Conservation (phyloP, 176 grass and related monocot genomes). For the Saccharum spontaneum region DNA sequence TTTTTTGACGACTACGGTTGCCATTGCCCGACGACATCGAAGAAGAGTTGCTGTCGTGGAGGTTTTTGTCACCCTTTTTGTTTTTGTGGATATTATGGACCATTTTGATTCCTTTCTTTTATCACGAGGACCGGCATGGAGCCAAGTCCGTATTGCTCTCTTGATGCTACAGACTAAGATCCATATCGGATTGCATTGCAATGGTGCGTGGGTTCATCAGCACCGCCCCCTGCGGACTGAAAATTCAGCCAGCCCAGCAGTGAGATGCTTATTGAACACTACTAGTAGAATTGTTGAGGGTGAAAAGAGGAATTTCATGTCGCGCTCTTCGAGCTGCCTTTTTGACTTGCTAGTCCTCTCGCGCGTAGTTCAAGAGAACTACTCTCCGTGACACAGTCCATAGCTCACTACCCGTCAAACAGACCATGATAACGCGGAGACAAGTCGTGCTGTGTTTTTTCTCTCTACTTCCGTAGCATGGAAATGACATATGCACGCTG, state of each 20-base stretch:
- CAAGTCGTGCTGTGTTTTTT: constrained; percentile 6
- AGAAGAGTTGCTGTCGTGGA: neutral
- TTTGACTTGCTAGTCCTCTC: constrained; percentile 17
- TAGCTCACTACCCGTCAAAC: neutral
- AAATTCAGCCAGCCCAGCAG: neutral
- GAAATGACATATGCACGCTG: neutral
- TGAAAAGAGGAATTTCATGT: neutral
- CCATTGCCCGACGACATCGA: neutral
- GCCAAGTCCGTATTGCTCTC: neutral
- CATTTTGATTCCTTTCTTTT: neutral
- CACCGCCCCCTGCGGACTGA: neutral
- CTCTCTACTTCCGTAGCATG: neutral
- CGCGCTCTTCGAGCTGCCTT: neutral
- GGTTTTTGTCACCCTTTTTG: constrained; percentile 6
- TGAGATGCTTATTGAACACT: neutral
- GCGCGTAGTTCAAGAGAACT: constrained; percentile 18
- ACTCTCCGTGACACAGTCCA: constrained; percentile 10
- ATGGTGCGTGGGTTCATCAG: neutral
- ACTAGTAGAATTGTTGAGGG: neutral
- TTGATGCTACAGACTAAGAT: neutral
- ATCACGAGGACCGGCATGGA: neutral
- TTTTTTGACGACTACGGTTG: neutral
- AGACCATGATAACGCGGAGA: neutral
- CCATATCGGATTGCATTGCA: neutral
- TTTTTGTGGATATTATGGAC: neutral